Percentiles rank a stretch among this genome's conserved stretches.
Conservation (phyloP, 192 early-diverging fungal genomes). For the Powellomyces hirtus region DNA sequence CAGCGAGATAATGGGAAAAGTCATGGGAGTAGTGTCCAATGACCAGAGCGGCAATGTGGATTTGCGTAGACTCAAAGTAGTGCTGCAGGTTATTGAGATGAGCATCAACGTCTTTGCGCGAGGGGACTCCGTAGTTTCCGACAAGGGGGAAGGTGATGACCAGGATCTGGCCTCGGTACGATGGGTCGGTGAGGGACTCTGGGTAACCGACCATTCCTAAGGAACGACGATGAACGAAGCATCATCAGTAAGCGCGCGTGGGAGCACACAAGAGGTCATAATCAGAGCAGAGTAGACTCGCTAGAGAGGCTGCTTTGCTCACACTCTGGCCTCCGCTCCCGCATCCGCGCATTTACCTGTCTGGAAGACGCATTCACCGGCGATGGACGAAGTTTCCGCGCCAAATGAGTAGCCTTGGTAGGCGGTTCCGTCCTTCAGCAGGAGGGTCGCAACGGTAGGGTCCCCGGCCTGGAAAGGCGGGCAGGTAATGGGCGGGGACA, state of each 20-base stretch:
- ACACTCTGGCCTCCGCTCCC: too few relatives aligned
- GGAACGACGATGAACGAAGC: too few relatives aligned
- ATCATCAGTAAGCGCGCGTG: too few relatives aligned
- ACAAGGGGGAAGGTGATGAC: constrained; percentile 97
- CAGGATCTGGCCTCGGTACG: constrained; percentile 97
- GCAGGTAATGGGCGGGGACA: not conserved
- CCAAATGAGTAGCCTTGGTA: constrained; percentile 95
- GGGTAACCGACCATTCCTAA: constrained; percentile 98
- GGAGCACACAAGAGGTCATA: too few relatives aligned
- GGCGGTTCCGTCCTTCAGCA: constrained; percentile 80
- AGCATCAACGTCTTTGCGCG: constrained; percentile 77
- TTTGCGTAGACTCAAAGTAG: constrained; percentile 93
- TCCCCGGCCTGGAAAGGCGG: not conserved
- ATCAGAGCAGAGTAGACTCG: too few relatives aligned
- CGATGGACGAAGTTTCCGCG: constrained; percentile 74
- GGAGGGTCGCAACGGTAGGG: constrained; percentile 47
- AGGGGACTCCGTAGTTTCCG: constrained; percentile 98
- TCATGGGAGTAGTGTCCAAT: constrained; percentile 90
- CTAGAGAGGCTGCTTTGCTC: too few relatives aligned
- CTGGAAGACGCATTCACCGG: constrained; percentile 98
- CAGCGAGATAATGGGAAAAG: constrained; percentile 90
- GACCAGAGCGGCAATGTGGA: constrained; percentile 90
- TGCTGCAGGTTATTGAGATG: constrained; percentile 80
- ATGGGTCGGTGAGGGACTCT: constrained; percentile 98
- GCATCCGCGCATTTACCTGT: too few relatives aligned